Evolutionary conservation across 345 rosid species (phyloP).

Genomic region (Microcos paniculata): DNA sequence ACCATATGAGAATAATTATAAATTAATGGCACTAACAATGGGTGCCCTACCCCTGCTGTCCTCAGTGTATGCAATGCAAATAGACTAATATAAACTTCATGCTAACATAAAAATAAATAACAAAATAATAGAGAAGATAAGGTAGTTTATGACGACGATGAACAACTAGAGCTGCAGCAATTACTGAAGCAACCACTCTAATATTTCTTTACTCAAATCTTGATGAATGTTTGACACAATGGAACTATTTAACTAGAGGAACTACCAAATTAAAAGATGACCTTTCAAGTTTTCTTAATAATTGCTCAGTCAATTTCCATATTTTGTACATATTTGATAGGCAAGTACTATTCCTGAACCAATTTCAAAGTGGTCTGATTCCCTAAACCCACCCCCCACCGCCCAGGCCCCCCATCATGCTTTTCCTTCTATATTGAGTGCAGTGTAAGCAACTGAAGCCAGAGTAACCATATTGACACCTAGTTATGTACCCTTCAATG

Average conservation of each 20-base stretch:
- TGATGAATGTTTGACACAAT: background rate
- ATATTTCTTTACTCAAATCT: background rate
- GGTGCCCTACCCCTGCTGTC: background rate
- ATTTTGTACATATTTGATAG: background rate
- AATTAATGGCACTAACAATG: background rate
- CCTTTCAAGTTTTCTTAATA: background rate
- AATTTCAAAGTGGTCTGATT: background rate
- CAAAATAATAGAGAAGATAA: background rate
- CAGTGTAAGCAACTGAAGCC: background rate
- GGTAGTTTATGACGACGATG: background rate
- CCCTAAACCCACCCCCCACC: too few relatives aligned
- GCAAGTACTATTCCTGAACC: background rate
- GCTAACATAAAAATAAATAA: conserved; percentile 4
- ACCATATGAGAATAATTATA: background rate
- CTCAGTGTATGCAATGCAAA: background rate
- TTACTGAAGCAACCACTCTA: background rate
- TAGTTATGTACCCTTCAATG: background rate
- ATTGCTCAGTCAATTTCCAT: too few relatives aligned
- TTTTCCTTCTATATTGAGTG: background rate
- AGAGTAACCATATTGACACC: background rate
- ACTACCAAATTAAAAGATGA: background rate
- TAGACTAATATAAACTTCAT: background rate
- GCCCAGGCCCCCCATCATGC: background rate
- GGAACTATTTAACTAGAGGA: background rate
- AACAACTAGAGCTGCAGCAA: background rate